A percentile compares a stretch with the other conserved stretches of the same genome.
Conservation (phyloP, 2,329 filamentous ascomycete species). For the Madurella mycetomatis region DNA sequence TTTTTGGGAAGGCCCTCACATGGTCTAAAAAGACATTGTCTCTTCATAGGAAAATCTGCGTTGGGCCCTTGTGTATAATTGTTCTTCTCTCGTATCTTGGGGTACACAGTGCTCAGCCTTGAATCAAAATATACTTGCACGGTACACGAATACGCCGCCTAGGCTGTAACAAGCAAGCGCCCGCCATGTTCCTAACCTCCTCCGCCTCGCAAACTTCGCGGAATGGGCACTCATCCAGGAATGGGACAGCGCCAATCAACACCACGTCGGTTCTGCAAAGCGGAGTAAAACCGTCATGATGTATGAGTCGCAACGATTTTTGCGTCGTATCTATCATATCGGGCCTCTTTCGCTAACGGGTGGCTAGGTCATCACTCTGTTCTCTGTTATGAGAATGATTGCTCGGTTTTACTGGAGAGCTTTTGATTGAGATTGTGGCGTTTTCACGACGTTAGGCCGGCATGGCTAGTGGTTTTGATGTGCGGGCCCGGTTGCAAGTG, state of each 20-base stretch:
- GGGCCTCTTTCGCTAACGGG: conserved; percentile 12
- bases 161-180: conserved; percentile 2
- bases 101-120: not conserved
- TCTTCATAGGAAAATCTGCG: not conserved
- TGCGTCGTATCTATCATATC: not conserved
- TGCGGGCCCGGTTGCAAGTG: conserved; percentile 14
- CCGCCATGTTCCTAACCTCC: conserved; percentile 10
- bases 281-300: not conserved
- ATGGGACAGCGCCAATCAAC: not conserved
- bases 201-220: conserved; percentile 16
- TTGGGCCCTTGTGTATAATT: not conserved
- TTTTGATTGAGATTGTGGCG: conserved; percentile 2
- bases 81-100: not conserved
- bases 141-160: conserved; percentile 3
- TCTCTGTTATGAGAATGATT: not conserved
- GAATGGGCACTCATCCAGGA: conserved; percentile 4
- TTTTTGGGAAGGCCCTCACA: too few species aligned
- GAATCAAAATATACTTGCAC: conserved; percentile 1
- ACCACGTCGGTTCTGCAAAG: not conserved
- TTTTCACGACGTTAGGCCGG: conserved; percentile 9
- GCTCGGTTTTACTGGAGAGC: not conserved
- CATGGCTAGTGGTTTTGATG: conserved; percentile 9
- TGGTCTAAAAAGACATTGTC: not conserved
- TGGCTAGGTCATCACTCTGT: conserved; percentile 5
- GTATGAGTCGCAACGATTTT: conserved; percentile 5